These are phyloP conservation scores for Macrophomina phaseolina DNA, from an alignment of 2,329 filamentous ascomycete species.

Conservation along the genomic window DNA sequence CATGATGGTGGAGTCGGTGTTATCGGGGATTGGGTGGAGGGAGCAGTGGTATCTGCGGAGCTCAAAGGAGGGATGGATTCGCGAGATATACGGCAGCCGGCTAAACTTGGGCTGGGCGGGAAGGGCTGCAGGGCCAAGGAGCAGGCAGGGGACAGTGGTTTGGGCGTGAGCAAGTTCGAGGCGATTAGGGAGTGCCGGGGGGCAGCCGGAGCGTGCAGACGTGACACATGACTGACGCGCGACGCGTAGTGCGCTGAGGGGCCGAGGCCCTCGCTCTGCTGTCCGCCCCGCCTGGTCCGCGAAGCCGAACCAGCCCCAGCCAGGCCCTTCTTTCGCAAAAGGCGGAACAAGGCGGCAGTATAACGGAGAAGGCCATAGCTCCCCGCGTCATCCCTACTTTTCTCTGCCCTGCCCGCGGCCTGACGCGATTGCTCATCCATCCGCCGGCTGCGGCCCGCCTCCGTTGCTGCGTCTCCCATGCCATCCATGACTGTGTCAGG, in stretches of 20 bases:
- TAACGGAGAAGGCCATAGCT: slow-evolving; percentile 11
- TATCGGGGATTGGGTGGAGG: not conserved
- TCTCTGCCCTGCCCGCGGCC: not conserved
- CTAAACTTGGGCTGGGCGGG: not conserved
- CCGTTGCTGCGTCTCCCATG: not conserved
- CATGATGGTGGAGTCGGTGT: slow-evolving; percentile 11
- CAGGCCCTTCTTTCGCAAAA: not conserved
- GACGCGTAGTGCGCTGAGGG: slow-evolving; percentile 12
- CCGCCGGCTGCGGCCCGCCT: slow-evolving; percentile 14
- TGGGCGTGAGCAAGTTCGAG: slow-evolving; percentile 20
- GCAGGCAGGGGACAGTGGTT: not conserved
- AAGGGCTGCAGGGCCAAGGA: not conserved
- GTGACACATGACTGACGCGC: not conserved
- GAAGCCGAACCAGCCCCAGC: not conserved
- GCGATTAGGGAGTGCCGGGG: slow-evolving; percentile 4
- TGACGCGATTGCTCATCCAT: slow-evolving; percentile 15
- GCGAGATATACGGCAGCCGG: not conserved
- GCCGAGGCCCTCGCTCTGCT: not conserved
- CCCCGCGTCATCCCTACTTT: not conserved
- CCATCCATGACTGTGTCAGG: not conserved
- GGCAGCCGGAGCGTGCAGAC: not conserved
- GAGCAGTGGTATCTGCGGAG: slow-evolving; percentile 1
- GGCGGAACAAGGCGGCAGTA: slow-evolving; percentile 1
- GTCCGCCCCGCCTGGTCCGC: too few species aligned
- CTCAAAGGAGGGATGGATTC: not conserved